A percentile compares a stretch with the other conserved stretches of the same genome.
Conservation (phyloP, 1,284 basidiomycete genomes). For the Jaminaea rosea region DNA sequence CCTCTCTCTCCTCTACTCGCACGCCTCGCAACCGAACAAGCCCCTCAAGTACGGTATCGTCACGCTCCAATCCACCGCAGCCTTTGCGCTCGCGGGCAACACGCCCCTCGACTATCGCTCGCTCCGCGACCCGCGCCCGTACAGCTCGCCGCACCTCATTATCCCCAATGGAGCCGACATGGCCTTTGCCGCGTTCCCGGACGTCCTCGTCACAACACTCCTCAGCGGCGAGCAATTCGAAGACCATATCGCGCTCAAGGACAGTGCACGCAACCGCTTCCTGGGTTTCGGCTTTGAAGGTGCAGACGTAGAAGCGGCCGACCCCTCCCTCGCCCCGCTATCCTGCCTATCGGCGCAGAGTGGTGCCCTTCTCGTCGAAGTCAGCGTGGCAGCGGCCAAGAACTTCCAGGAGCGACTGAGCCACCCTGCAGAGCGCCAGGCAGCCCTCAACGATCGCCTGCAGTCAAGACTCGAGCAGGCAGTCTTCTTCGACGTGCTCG, state of each 20-base stretch:
- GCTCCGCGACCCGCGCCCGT: slow-evolving; percentile 30
- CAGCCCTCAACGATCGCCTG: slow-evolving; percentile 52
- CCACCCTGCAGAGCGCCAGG: slow-evolving; percentile 14
- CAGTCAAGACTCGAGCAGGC: slow-evolving; percentile 79
- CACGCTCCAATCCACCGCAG: slow-evolving; percentile 12
- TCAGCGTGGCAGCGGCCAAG: slow-evolving; percentile 13
- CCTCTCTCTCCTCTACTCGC: slow-evolving; percentile 25
- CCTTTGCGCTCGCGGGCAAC: slow-evolving; percentile 15
- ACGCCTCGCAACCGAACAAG: slow-evolving; percentile 11
- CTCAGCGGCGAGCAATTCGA: slow-evolving; percentile 36
- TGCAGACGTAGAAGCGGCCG: slow-evolving; percentile 7
- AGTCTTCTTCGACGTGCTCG: slow-evolving; percentile 66
- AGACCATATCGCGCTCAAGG: slow-evolving; percentile 44
- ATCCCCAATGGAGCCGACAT: slow-evolving; percentile 31
- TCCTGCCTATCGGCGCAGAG: slow-evolving; percentile 36
- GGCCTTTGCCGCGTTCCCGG: slow-evolving; percentile 34
- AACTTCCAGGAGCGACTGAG: neutral
- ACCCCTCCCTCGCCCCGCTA: slow-evolving; percentile 16
- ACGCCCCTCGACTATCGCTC: slow-evolving; percentile 12
- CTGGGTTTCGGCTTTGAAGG: slow-evolving; percentile 30
- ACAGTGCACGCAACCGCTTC: slow-evolving; percentile 39
- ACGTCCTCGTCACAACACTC: slow-evolving; percentile 18
- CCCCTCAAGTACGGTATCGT: slow-evolving; percentile 23
- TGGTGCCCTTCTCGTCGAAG: slow-evolving; percentile 32
- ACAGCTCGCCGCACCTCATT: slow-evolving; percentile 25